These are phyloP conservation scores for Tulasnella sp. DNA, from an alignment of 768 basidiomycete genomes.

Conservation along the genomic window DNA sequence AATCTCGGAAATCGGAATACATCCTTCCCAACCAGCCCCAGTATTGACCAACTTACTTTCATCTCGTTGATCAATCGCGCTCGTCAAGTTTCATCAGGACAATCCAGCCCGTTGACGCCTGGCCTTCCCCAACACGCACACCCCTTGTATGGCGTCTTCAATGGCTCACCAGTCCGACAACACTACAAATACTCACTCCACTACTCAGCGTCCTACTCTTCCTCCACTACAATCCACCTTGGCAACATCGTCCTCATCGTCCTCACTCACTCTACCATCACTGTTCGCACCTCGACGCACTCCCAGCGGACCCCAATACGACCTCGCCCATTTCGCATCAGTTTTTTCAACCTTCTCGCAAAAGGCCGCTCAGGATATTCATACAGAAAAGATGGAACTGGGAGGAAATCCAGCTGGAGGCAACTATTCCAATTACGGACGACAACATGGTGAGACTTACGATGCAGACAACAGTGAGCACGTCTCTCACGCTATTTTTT, in stretches of 20 bases:
- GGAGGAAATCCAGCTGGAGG: neutral
- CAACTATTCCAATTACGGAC: neutral
- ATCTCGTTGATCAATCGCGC: neutral
- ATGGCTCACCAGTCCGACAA: constrained; percentile 16
- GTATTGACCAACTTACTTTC: neutral
- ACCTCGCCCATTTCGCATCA: constrained; percentile 19
- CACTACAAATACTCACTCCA: constrained; percentile 18
- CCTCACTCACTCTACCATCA: neutral
- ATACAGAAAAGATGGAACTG: neutral
- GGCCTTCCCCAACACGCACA: neutral
- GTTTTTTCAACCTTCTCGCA: constrained; percentile 16
- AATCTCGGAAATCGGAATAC: constrained; percentile 9
- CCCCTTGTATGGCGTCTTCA: neutral
- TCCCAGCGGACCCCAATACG: neutral
- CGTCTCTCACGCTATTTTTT: neutral
- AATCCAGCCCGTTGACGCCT: neutral
- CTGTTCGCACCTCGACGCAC: neutral
- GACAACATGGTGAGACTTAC: neutral
- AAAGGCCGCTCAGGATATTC: constrained; percentile 13
- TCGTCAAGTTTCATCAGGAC: constrained; percentile 7
- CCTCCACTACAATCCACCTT: constrained; percentile 4
- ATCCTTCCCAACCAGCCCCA: constrained; percentile 1
- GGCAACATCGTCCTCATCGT: neutral
- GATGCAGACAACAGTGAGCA: neutral
- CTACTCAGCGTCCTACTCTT: constrained; percentile 2